phyloP scores from a whole-genome alignment of 371 early-diverging fungal species.

The Fennellomyces sp. region DNA sequence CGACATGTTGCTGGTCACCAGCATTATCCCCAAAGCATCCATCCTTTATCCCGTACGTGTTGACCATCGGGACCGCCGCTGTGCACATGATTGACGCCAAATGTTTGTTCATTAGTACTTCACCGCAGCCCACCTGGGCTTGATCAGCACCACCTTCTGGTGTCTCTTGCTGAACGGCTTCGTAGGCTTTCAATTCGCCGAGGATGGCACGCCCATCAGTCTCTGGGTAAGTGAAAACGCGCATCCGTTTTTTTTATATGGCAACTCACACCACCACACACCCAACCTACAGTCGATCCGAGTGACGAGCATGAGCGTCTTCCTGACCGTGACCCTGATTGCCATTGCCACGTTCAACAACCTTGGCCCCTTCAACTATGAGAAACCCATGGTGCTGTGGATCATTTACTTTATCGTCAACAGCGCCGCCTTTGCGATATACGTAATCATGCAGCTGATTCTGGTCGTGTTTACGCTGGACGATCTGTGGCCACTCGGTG shows the following conservation, averaged over 20 bases:
- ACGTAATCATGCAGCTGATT: constrained; percentile 78
- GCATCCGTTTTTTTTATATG: no score
- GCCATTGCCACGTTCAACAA: constrained; percentile 78
- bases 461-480: constrained; percentile 85
- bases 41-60: constrained; percentile 70
- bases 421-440: constrained; percentile 70
- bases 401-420: constrained; percentile 77
- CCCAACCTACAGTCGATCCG: constrained; percentile 66
- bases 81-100: not conserved
- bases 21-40: constrained; percentile 79
- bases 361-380: constrained; percentile 59
- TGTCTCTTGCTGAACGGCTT: constrained; percentile 87
- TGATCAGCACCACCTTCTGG: constrained; percentile 79
- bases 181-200: constrained; percentile 90
- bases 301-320: constrained; percentile 65
- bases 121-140: constrained; percentile 73
- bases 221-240: constrained; percentile 57
- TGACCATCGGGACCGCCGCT: not conserved
- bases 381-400: constrained; percentile 71
- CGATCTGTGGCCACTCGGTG: constrained; percentile 87
- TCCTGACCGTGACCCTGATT: constrained; percentile 66
- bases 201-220: constrained; percentile 85
- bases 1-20: constrained; percentile 80
- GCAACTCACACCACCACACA: no score
- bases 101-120: constrained; percentile 68